Evolutionary conservation across 2,329 filamentous ascomycete genomes (phyloP), one percentile per base, ranked within the genome.

Genomic region (Calonectria honghensis): DNA sequence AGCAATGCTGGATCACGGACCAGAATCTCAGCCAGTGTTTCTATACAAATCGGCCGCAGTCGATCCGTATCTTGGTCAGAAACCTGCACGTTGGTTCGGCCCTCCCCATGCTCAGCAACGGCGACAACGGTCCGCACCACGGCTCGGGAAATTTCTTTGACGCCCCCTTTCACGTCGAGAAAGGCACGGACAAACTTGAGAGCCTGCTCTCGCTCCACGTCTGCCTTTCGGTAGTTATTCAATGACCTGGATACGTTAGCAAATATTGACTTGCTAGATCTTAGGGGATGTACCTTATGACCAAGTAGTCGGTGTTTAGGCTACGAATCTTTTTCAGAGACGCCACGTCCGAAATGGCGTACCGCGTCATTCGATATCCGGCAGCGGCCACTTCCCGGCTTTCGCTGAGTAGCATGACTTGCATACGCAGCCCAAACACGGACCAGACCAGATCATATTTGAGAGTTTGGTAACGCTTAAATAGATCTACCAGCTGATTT

Each of bases 391-490:
- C 96, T 86, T 99, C 97, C 78, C 96, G 93, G 83, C 95, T 98
- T 79, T 98, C 96, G 82, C 96, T 98, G 72, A 99, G 88, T 29
- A 99, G 92, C 95, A 99, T 97, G 79, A 95, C 93, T 85, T 99
- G 97, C 88, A 98, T 96, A 54, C 97, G 92, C 64, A 97, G 86
- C 2, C 97, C 97, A 85, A 99, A 99, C 1, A 98, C 93, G 5
- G 96, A 94, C 97, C 97, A 99, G 1, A 95, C 96, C 64, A 99
- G 87, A 84, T 99, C 97, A 84, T 98, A 98, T 83, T 99, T 99
- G 72, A 99, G 89, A 1, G 95, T 96, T 1, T 96, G 95, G 84
- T 98, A 93, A 68, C 95, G 91, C 84, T 96, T 98, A 86, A 99
- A 98, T n/a, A 99, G 89, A 76, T 97, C 95, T n/a, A 98, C 97